A percentile compares a stretch with the other conserved stretches of the same genome.
Conservation (phyloP, 768 basidiomycete species). For the Collybiopsis luxurians region DNA sequence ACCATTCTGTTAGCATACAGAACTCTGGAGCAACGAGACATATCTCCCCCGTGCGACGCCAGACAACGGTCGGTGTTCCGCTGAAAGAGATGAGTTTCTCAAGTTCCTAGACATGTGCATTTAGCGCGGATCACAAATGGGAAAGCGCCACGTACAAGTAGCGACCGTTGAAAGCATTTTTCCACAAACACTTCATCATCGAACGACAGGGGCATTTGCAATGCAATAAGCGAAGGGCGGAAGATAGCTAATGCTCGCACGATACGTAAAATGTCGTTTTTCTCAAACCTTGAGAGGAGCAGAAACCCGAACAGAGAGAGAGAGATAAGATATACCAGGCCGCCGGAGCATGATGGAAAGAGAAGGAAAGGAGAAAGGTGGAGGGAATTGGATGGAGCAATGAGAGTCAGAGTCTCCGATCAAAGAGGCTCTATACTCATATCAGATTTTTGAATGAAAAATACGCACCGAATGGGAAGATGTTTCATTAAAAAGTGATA, state of each 20-base stretch:
- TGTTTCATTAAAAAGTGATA: slow-evolving; percentile 98
- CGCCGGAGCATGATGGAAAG: slow-evolving; percentile 14
- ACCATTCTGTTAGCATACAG: slow-evolving; percentile 90
- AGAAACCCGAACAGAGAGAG: slow-evolving; percentile 12
- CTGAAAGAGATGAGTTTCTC: slow-evolving; percentile 97
- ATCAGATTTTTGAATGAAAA: slow-evolving; percentile 28
- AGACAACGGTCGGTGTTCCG: slow-evolving; percentile 95
- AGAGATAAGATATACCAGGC: slow-evolving; percentile 8
- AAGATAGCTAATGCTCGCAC: slow-evolving; percentile 94
- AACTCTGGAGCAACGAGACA: slow-evolving; percentile 97
- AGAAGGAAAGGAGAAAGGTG: slow-evolving; percentile 14
- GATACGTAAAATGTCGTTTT: slow-evolving; percentile 91
- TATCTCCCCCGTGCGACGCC: slow-evolving; percentile 97
- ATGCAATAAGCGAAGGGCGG: slow-evolving; percentile 93
- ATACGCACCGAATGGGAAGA: slow-evolving; percentile 74
- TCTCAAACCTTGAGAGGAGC: slow-evolving; percentile 73
- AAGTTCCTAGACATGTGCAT: slow-evolving; percentile 61
- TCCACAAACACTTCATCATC: slow-evolving; percentile 98
- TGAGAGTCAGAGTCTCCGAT: slow-evolving; percentile 40
- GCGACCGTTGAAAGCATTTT: slow-evolving; percentile 89
- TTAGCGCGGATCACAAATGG: slow-evolving; percentile 8
- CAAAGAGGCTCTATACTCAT: slow-evolving; percentile 38
- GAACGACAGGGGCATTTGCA: slow-evolving; percentile 96
- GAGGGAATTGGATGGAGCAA: slow-evolving; percentile 21
- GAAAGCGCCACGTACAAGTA: slow-evolving; percentile 58